Percentiles rank a stretch among this genome's conserved stretches.
phyloP scores from a whole-genome alignment of 1,139 yeast species.

The Candida sp. region DNA sequence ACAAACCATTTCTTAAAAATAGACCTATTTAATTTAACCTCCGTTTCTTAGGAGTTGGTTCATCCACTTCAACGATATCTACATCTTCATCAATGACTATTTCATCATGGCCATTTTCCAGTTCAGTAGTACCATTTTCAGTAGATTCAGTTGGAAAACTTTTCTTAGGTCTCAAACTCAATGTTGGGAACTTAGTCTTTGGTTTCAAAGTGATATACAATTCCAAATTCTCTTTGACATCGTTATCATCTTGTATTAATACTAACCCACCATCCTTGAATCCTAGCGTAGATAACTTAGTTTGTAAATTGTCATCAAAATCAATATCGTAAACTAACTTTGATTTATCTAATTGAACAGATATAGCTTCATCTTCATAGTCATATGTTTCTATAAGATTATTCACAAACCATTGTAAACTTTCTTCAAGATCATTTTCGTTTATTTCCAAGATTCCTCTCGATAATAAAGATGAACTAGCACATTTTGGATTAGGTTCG shows the following conservation, averaged over 20 bases:
- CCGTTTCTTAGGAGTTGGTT: constrained; percentile 20
- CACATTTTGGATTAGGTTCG: constrained; percentile 65
- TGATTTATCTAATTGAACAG: constrained; percentile 58
- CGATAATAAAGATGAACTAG: constrained; percentile 67
- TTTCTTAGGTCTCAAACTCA: constrained; percentile 20
- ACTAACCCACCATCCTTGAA: constrained; percentile 57
- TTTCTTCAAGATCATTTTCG: constrained; percentile 10
- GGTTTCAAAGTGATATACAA: constrained; percentile 43
- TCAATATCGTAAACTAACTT: constrained; percentile 80
- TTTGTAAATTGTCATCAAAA: constrained; percentile 72
- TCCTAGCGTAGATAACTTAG: constrained; percentile 51
- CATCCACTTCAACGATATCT: constrained; percentile 9
- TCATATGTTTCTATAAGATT: constrained; percentile 44
- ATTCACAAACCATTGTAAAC: constrained; percentile 43
- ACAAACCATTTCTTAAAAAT: neutral
- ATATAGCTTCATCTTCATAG: constrained; percentile 64
- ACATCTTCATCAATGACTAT: constrained; percentile 6
- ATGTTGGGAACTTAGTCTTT: constrained; percentile 17
- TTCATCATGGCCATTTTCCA: neutral
- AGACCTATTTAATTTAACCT: constrained; percentile 7
- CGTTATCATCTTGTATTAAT: constrained; percentile 77
- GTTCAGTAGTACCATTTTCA: constrained; percentile 4
- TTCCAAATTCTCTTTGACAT: constrained; percentile 66
- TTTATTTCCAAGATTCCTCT: constrained; percentile 34
- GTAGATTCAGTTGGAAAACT: constrained; percentile 1